These are phyloP conservation scores for Magnusiomyces fungicola DNA, from an alignment of 1,139 yeast genomes.

Conservation along the genomic window DNA sequence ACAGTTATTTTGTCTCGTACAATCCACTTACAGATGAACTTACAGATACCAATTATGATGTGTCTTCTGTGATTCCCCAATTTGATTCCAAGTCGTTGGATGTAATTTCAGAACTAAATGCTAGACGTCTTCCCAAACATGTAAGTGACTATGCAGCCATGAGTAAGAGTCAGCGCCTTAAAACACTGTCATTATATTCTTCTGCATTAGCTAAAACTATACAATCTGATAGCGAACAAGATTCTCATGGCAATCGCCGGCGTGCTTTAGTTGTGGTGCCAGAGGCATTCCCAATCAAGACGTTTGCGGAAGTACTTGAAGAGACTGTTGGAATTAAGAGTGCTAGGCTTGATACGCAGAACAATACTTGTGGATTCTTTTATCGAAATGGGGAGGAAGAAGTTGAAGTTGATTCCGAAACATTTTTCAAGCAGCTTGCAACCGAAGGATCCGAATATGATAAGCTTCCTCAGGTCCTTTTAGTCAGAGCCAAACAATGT, in stretches of 20 bases:
- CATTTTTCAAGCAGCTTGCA: conserved; percentile 5
- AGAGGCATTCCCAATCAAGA: conserved; percentile 10
- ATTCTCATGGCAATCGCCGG: not conserved
- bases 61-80: conserved; percentile 1
- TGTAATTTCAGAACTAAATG: not conserved
- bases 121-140: not conserved
- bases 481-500: conserved; percentile 9
- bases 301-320: conserved; percentile 5
- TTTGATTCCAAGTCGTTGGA: conserved; percentile 9
- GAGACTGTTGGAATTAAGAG: conserved; percentile 5
- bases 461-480: conserved; percentile 8
- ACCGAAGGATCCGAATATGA: not conserved
- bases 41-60: conserved; percentile 8
- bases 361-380: conserved; percentile 6
- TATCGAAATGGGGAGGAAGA: not conserved
- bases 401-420: conserved; percentile 4
- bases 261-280: conserved; percentile 13
- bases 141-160: not conserved
- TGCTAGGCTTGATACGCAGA: not conserved
- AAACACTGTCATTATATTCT: conserved; percentile 4
- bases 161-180: not conserved
- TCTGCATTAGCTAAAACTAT: conserved; percentile 8
- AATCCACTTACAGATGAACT: conserved; percentile 8
- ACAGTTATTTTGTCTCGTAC: conserved; percentile 14
- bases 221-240: conserved; percentile 1